Evolutionary conservation across 768 basidiomycete genomes (phyloP), one percentile per base, ranked within the genome.

Genomic region (Russula ochroleuca): DNA sequence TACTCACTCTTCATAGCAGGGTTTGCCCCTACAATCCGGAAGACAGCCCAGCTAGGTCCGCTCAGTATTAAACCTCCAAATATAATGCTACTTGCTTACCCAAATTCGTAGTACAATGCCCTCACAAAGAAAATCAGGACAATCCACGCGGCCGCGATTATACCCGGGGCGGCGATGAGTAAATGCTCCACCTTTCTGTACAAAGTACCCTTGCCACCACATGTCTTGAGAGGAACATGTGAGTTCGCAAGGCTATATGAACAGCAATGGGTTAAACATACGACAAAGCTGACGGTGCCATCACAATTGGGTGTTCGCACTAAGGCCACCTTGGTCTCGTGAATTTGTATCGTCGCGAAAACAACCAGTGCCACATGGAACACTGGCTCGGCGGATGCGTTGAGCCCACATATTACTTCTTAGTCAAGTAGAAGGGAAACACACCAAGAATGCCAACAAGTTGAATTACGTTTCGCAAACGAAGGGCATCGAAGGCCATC

Each of bases 11-110:
- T 93, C 83, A 90, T 85, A 69, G 80, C 87, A 11, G 88, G 88
- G 69, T 92, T 90, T 40, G 92, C 92, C 37, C 90, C 91, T 23
- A 93, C 90, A 40, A 90, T 85, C 70, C 92, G 92, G 78, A 94
- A 94, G 70, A 94, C 89, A 45, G 89, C 90, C 92, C 92, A 94
- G 49, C 91, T 92, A 15, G 14, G 15, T 50, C 10, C 38, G 37
- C 23, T 57, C 47, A 52, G 60, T 6, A 35, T 31, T 19, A 19
- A 51, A 47, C 13, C 37, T n/a, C 14, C 23, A n/a, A 54, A 35
- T 25, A 10, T 28, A 37, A 40, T 41, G 40, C 45, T 37, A 11
- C 10, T 35, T 2, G 69, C 85, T 59, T 72, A 92, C 91, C 92
- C 92, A 71, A 94, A 94, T 75, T 94, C 92, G 50, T 76, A 80